A percentile compares a stretch with the other conserved stretches of the same genome.
Evolutionary conservation across 768 basidiomycete species (phyloP).

Genomic region (Tricholoma matsutake): DNA sequence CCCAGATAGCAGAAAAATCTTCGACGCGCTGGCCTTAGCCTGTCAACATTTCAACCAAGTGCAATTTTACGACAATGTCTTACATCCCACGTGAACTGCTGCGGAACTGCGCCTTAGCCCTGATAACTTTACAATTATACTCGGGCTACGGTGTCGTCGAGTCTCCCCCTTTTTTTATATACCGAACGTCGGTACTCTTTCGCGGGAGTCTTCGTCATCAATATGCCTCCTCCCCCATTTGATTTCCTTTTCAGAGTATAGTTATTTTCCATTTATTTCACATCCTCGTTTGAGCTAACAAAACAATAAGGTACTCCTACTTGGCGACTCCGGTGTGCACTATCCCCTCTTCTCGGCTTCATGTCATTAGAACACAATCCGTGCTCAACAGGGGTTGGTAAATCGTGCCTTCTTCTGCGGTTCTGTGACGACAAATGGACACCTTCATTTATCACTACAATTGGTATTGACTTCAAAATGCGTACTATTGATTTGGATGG

Average conservation of each 20-base stretch:
- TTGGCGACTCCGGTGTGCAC: slow-evolving; percentile 86
- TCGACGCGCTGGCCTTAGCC: too few relatives aligned
- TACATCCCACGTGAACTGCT: not conserved
- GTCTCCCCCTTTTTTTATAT: not conserved
- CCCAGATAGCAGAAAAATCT: too few relatives aligned
- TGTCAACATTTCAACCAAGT: too few relatives aligned
- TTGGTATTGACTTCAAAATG: slow-evolving; percentile 99
- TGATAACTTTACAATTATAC: not conserved
- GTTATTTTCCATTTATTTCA: slow-evolving; percentile 11
- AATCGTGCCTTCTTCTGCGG: slow-evolving; percentile 89
- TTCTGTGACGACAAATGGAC: slow-evolving; percentile 99
- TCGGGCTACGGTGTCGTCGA: not conserved
- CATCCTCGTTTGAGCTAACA: not conserved
- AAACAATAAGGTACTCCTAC: slow-evolving; percentile 73
- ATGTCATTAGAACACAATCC: not conserved
- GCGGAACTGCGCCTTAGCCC: not conserved
- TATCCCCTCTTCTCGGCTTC: not conserved
- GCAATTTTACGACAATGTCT: not conserved
- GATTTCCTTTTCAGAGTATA: slow-evolving; percentile 92
- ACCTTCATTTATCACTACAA: slow-evolving; percentile 97
- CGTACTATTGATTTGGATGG: slow-evolving; percentile 98
- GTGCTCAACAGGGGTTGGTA: slow-evolving; percentile 74
- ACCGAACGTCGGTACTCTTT: not conserved
- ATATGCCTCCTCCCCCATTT: slow-evolving; percentile 91
- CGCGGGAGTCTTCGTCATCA: not conserved